Evolutionary conservation across 129 eudicot genomes (phyloP).

Genomic region (Chrysanthemum seticuspe): DNA sequence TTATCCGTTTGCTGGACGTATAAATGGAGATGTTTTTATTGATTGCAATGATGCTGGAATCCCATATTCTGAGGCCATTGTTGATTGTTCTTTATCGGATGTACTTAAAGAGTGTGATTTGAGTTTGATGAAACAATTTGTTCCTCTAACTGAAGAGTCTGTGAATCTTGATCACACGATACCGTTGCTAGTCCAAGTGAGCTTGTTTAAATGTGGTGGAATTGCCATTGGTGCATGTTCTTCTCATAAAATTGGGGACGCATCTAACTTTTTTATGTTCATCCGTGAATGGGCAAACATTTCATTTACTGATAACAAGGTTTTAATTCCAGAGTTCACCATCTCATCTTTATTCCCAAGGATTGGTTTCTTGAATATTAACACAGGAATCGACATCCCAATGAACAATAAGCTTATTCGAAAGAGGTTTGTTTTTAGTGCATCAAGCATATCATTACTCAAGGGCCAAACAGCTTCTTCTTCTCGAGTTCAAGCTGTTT

Average conservation of each 20-base stretch:
- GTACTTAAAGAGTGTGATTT: constrained; percentile 18
- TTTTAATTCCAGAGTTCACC: constrained; percentile 17
- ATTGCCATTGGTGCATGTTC: constrained; percentile 30
- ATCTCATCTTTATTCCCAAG: constrained; percentile 19
- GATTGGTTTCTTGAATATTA: constrained; percentile 14
- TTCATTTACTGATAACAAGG: background rate
- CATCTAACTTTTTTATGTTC: constrained; percentile 13
- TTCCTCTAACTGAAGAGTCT: constrained; percentile 21
- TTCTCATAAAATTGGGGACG: constrained; percentile 39
- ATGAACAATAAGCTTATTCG: constrained; percentile 16
- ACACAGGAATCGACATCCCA: constrained; percentile 20
- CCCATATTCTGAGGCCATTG: constrained; percentile 28
- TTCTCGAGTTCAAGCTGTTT: constrained; percentile 35
- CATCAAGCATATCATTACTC: constrained; percentile 23
- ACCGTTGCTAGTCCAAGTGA: constrained; percentile 35
- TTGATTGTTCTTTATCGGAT: constrained; percentile 23
- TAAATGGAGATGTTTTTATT: constrained; percentile 12
- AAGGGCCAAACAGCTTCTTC: constrained; percentile 16
- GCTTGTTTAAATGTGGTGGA: constrained; percentile 36
- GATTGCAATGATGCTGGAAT: constrained; percentile 41
- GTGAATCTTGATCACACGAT: constrained; percentile 27
- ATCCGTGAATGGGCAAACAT: constrained; percentile 37
- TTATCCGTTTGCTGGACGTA: constrained; percentile 42
- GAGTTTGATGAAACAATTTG: constrained; percentile 16
- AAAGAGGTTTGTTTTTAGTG: constrained; percentile 26